phyloP scores from a whole-genome alignment of 2,329 filamentous ascomycete species.

The Botrytis tulipae region DNA sequence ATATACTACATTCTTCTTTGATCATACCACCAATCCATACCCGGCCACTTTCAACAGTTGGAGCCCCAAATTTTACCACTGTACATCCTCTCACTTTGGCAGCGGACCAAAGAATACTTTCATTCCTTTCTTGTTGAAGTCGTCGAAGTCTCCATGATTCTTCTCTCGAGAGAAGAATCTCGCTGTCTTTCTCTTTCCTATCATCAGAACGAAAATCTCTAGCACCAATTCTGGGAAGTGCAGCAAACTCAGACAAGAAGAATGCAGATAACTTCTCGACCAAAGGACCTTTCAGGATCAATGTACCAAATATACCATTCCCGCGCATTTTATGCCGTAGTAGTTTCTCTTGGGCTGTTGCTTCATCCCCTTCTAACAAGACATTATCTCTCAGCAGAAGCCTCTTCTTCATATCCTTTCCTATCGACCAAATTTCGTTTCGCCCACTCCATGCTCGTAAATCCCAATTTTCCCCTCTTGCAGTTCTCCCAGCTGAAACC shows the following conservation, averaged over 20 bases:
- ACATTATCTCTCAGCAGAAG: conserved; percentile 85
- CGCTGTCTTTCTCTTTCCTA: conserved; percentile 45
- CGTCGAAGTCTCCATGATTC: conserved; percentile 56
- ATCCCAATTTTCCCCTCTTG: conserved; percentile 86
- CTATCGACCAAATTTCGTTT: conserved; percentile 76
- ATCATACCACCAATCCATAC: conserved; percentile 79
- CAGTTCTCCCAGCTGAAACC: conserved; percentile 84
- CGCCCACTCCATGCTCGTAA: conserved; percentile 75
- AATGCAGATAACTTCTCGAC: conserved; percentile 67
- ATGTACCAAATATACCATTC: conserved; percentile 76
- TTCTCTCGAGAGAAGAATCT: conserved; percentile 42
- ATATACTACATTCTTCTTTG: conserved; percentile 68
- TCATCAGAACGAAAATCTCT: conserved; percentile 68
- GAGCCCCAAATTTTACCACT: conserved; percentile 86
- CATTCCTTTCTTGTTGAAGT: conserved; percentile 55
- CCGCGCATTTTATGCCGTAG: conserved; percentile 67
- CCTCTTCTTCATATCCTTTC: conserved; percentile 46
- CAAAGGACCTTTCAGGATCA: conserved; percentile 75
- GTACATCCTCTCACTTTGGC: conserved; percentile 79
- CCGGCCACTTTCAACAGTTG: conserved; percentile 75
- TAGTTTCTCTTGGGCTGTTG: conserved; percentile 40
- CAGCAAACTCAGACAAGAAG: conserved; percentile 75
- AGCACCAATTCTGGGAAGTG: conserved; percentile 76
- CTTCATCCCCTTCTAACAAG: conserved; percentile 61
- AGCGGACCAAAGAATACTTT: conserved; percentile 75